Conservation (phyloP, 1,284 basidiomycete genomes). For the Clitocybe nebularis region DNA sequence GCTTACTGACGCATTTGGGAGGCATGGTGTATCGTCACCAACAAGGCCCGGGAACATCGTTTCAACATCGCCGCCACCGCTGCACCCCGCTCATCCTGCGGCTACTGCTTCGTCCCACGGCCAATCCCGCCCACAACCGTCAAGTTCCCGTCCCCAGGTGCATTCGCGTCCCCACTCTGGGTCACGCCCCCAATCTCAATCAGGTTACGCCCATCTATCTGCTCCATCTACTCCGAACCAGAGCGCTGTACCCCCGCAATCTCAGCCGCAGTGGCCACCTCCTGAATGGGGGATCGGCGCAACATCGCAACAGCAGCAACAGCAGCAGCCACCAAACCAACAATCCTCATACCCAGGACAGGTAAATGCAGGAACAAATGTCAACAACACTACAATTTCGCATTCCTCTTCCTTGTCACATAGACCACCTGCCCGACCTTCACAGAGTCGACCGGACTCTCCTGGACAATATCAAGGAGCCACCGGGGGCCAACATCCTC, state of each 20-base stretch:
- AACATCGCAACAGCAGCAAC: conserved; percentile 17
- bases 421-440: conserved; percentile 16
- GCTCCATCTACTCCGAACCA: conserved; percentile 5
- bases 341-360: conserved; percentile 16
- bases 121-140: conserved; percentile 7
- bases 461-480: too few species aligned
- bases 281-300: conserved; percentile 35
- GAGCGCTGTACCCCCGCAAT: conserved; percentile 19
- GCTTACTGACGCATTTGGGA: conserved; percentile 29
- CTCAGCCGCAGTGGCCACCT: conserved; percentile 44
- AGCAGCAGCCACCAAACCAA: conserved; percentile 17
- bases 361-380: conserved; percentile 24
- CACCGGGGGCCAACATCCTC: neutral
- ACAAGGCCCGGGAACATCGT: conserved; percentile 7
- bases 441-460: neutral
- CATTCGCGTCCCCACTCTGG: conserved; percentile 13
- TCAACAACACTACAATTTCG: conserved; percentile 24
- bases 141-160: conserved; percentile 18
- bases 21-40: conserved; percentile 25
- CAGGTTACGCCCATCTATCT: conserved; percentile 5
- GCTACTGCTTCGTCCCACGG: conserved; percentile 10
- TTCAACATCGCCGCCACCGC: conserved; percentile 18
- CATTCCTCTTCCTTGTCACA: conserved; percentile 3
- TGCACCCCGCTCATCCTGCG: conserved; percentile 21
- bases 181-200: conserved; percentile 14